Evolutionary conservation across 1,139 yeast genomes (phyloP), one percentile per base, ranked within the genome.

Genomic region (Nakaseomyces uthaithaninus): DNA sequence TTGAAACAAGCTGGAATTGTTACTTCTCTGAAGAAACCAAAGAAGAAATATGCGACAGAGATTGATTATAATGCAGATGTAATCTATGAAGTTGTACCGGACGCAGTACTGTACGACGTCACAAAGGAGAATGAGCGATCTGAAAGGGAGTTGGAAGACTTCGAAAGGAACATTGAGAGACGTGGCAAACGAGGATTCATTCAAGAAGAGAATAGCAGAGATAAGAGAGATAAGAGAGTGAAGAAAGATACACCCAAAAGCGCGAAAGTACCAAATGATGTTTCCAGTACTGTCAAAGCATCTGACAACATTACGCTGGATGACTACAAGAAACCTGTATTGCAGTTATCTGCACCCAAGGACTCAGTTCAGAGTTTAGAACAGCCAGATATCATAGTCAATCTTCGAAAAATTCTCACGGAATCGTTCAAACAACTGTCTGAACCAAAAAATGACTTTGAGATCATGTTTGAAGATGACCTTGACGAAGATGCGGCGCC

Each of bases 41-140:
- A 68, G 47, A 74, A 67, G 51, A 77, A 74, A 53, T 75, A 73
- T 52, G 70, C 72, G 36, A 72, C 74, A 28, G 81, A 80, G 51
- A 75, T 84, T 57, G 95, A 89, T 58, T 86, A 85, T 57, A 83
- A 80, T 57, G 81, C 76, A 2, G 95, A 84, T 52, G 76, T 89
- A 12, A 86, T 91, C 0, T 82, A 83, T 54, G 94, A 87, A 52
- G 78, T 75, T 45, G 64, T 62, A n/a, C 94, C 95, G 0, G 71
- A 71, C 4, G 65, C 65, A 0, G 96, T 95, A 0, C 62, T 75
- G 12, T 83, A 80, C 55, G 93, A 83, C 53, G 77, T 80, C 0
- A 55, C 68, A 0, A 76, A 72, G 24, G 97, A 89, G 55, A 59
- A 63, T 11, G 54, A 52, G 3, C 48, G 48, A 2, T 76, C 78